phyloP scores from a whole-genome alignment of 805 yeast species.

The Candida odintsovae region DNA sequence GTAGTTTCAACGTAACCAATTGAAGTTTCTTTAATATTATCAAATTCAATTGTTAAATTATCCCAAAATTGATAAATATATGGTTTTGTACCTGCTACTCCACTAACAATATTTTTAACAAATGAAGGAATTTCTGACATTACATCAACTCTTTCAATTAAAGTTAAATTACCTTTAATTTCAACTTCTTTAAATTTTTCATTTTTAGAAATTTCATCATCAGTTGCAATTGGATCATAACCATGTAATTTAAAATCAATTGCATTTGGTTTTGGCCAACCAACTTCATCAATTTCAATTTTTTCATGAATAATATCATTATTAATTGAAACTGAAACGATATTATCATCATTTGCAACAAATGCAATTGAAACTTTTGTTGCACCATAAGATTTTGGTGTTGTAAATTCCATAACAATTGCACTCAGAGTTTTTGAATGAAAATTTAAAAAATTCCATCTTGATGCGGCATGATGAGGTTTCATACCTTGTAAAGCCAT shows the following conservation, averaged over 20 bases:
- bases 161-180: constrained; percentile 56
- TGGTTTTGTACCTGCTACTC: constrained; percentile 96
- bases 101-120: constrained; percentile 88
- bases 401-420: constrained; percentile 90
- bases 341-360: constrained; percentile 55
- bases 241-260: constrained; percentile 58
- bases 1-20: constrained; percentile 75
- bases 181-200: constrained; percentile 37
- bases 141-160: constrained; percentile 91
- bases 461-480: constrained; percentile 97
- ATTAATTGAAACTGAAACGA: constrained; percentile 59
- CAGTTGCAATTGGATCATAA: constrained; percentile 37
- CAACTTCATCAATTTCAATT: constrained; percentile 58
- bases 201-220: constrained; percentile 33
- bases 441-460: constrained; percentile 92
- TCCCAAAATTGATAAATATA: constrained; percentile 89
- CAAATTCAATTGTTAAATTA: constrained; percentile 43
- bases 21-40: constrained; percentile 48
- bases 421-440: constrained; percentile 72
- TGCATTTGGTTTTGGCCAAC: constrained; percentile 82
- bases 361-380: constrained; percentile 80
- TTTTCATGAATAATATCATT: constrained; percentile 59
- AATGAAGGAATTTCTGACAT: constrained; percentile 95
- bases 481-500: constrained; percentile 99
- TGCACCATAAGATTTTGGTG: constrained; percentile 84